Evolutionary conservation across 345 rosid species (phyloP).

Genomic region (Aquilaria sinensis): DNA sequence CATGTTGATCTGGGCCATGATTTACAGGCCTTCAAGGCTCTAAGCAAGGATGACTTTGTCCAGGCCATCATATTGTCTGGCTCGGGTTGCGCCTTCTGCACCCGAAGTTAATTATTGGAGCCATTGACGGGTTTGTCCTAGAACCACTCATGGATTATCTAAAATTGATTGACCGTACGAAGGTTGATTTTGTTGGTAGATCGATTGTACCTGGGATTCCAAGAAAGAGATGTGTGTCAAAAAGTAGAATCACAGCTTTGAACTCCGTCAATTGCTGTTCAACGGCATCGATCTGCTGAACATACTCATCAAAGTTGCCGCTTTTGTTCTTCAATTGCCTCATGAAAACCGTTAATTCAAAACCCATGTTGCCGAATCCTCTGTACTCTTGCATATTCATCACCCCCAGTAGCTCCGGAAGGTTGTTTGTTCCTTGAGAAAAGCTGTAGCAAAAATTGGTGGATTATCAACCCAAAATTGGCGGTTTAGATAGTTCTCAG

Average conservation of each 20-base stretch:
- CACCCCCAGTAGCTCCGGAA: conserved; percentile 70
- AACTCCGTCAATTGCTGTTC: conserved; percentile 76
- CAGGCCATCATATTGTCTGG: too few species aligned
- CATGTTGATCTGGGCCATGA: too few species aligned
- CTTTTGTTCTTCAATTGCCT: conserved; percentile 70
- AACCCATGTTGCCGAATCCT: conserved; percentile 69
- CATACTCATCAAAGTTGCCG: conserved; percentile 61
- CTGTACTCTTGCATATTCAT: conserved; percentile 72
- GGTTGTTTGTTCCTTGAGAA: conserved; percentile 57
- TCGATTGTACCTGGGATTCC: conserved; percentile 56
- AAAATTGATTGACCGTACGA: too few species aligned
- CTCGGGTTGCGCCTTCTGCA: too few species aligned
- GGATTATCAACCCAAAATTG: too few species aligned
- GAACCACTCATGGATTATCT: too few species aligned
- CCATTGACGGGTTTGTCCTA: too few species aligned
- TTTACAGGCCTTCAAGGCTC: too few species aligned
- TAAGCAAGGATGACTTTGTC: too few species aligned
- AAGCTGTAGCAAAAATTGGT: too few species aligned
- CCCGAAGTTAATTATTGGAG: too few species aligned
- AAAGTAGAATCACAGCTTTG: conserved; percentile 69
- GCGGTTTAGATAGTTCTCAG: too few species aligned
- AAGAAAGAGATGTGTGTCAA: conserved; percentile 66
- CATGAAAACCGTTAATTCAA: conserved; percentile 62
- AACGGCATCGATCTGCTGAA: conserved; percentile 61
- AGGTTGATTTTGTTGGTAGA: conserved; percentile 14